A percentile compares a stretch with the other conserved stretches of the same genome.
phyloP scores from a whole-genome alignment of 2,329 filamentous ascomycete species.

The Cercospora zeina region DNA sequence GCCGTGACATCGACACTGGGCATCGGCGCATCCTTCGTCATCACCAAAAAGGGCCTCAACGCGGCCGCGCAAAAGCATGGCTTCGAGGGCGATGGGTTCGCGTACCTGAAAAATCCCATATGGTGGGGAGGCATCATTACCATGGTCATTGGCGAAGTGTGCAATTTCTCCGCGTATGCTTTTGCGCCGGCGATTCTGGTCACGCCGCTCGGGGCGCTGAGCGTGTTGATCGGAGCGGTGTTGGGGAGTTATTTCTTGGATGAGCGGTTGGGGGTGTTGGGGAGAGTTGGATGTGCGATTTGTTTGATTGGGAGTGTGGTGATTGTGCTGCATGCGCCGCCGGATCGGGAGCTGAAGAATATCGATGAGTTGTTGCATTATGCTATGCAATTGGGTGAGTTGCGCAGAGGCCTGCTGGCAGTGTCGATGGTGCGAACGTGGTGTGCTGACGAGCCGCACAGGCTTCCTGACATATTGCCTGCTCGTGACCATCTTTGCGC shows the following conservation, averaged over 20 bases:
- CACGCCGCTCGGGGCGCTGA: conserved; percentile 88
- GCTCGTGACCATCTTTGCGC: conserved; percentile 76
- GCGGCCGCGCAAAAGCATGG: conserved; percentile 89
- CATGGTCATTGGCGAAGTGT: conserved; percentile 87
- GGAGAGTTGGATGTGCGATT: conserved; percentile 92
- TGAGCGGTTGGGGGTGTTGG: conserved; percentile 84
- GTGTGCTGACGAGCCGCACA: conserved; percentile 44
- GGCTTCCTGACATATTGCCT: conserved; percentile 87
- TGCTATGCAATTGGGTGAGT: conserved; percentile 83
- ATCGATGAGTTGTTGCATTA: conserved; percentile 90
- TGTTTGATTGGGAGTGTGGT: conserved; percentile 95
- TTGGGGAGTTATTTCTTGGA: conserved; percentile 91
- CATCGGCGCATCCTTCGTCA: conserved; percentile 82
- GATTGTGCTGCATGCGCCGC: conserved; percentile 94
- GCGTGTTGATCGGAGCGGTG: conserved; percentile 90
- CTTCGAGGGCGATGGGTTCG: conserved; percentile 94
- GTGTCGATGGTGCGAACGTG: background rate
- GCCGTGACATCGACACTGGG: conserved; percentile 73
- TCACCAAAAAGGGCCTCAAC: conserved; percentile 96
- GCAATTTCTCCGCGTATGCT: conserved; percentile 97
- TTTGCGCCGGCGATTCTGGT: conserved; percentile 99
- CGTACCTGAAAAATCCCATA: conserved; percentile 88
- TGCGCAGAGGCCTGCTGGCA: background rate
- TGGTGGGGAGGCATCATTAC: conserved; percentile 97
- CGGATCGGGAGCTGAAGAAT: conserved; percentile 85